Evolutionary conservation across 768 basidiomycete species (phyloP), one percentile per base, ranked within the genome.

Genomic region (Tephrocybe sp.): DNA sequence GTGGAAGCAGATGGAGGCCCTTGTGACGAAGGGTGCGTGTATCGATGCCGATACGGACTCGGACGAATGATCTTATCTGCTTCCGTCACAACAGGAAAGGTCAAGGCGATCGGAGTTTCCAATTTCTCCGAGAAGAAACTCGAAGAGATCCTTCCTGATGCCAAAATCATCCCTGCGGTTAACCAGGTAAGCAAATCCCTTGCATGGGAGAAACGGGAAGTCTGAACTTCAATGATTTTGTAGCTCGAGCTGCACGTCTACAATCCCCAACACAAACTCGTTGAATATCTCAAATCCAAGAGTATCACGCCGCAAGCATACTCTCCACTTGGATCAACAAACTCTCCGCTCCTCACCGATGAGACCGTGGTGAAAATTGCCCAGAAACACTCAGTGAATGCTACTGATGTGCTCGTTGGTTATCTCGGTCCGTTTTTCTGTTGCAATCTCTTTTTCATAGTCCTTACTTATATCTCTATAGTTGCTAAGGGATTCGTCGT

Each of bases 1-100:
- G 12, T 93, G 91, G 90, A 82, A 79, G 58, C 82, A 86, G 64
- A 86, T 94, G 85, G 91, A 93, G 64, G 80, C 70, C 9, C 55
- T 91, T 24, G 65, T 81, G 51, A 80, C 79, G 64, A 84, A 80
- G 59, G 88, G 86, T 71, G 47, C 54, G 61, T 52, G 47, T 38
- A 39, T 38, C 37, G 31, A 38, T 16, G 27, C 33, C n/a, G n/a
- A n/a, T n/a, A n/a, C n/a, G n/a, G 18, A 25, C 42, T 12, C 41
- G 41, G 12, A 47, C 40, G 36, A 30, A 36, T 9, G 27, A 21
- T 11, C 45, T 19, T 45, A 25, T 53, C 23, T 57, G 57, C 45
- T 27, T n/a, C 1, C 31, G 41, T 30, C 40, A 48, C n/a, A 47
- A 45, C 47, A 84, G 83, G 84, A 57, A 88, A 85, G 66, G 82